Evolutionary conservation across 2,329 filamentous ascomycete species (phyloP).

Genomic region (Microcyclosporella mali): DNA sequence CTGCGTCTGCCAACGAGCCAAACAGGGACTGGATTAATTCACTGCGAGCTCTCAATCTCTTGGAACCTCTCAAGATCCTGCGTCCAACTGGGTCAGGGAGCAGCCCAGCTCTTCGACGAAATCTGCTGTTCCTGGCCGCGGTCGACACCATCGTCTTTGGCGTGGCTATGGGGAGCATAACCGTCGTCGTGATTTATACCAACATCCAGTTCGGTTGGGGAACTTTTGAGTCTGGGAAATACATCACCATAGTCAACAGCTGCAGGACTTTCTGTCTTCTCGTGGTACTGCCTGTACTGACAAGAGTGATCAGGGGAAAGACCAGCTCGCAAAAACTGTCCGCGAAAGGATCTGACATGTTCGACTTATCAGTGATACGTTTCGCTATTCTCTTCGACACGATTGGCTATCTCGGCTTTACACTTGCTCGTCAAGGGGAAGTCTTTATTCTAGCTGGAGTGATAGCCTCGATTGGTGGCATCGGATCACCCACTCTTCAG

Average conservation of each 20-base stretch:
- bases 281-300: constrained; percentile 66
- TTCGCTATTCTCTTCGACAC: constrained; percentile 69
- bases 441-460: constrained; percentile 68
- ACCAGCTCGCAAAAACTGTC: constrained; percentile 37
- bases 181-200: constrained; percentile 78
- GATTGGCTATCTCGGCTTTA: constrained; percentile 68
- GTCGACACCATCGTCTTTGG: constrained; percentile 80
- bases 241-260: constrained; percentile 72
- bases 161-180: constrained; percentile 70
- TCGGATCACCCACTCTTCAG: constrained; percentile 79
- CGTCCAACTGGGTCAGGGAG: constrained; percentile 63
- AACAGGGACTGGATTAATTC: constrained; percentile 41
- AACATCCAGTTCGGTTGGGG: constrained; percentile 77
- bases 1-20: constrained; percentile 31
- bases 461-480: constrained; percentile 70
- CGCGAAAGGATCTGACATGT: constrained; percentile 64
- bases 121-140: constrained; percentile 72
- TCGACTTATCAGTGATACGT: constrained; percentile 75
- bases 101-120: constrained; percentile 59
- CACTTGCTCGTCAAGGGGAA: constrained; percentile 54
- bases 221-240: constrained; percentile 71
- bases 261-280: constrained; percentile 71
- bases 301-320: constrained; percentile 64
- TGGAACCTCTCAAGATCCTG: constrained; percentile 72
- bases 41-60: constrained; percentile 53